phyloP scores from a whole-genome alignment of 2,329 filamentous ascomycete species.

The Aquanectria penicillioides region DNA sequence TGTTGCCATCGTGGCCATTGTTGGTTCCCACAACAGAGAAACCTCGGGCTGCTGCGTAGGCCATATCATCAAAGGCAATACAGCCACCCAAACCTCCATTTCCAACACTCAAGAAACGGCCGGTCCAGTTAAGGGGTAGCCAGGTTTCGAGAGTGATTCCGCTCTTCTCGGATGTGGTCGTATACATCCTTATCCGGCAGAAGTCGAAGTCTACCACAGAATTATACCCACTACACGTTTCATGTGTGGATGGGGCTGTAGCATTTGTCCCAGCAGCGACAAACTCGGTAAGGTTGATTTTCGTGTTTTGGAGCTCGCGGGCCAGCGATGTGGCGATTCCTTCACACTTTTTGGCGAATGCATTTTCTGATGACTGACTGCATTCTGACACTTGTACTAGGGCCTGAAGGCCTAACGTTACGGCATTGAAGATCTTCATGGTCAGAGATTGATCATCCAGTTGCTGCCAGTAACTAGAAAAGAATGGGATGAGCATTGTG shows the following conservation, averaged over 20 bases:
- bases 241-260: constrained; percentile 47
- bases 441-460: background rate
- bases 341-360: constrained; percentile 14
- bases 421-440: constrained; percentile 12
- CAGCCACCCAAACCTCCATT: constrained; percentile 61
- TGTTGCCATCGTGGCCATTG: constrained; percentile 60
- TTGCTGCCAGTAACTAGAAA: background rate
- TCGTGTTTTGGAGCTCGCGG: constrained; percentile 7
- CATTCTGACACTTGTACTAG: background rate
- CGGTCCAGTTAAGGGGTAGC: constrained; percentile 57
- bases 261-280: constrained; percentile 15
- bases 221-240: constrained; percentile 45
- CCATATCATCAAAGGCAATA: constrained; percentile 58
- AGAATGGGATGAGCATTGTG: no score
- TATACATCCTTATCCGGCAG: constrained; percentile 28
- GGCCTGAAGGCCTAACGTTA: background rate
- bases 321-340: background rate
- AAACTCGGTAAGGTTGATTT: constrained; percentile 13
- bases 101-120: constrained; percentile 57
- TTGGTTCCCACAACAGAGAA: constrained; percentile 61
- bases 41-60: constrained; percentile 53
- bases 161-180: constrained; percentile 51
- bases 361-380: background rate
- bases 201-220: constrained; percentile 34
- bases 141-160: constrained; percentile 58